These are phyloP conservation scores for Cyanodermella asteris DNA, from an alignment of 2,329 filamentous ascomycete genomes.

Conservation along the genomic window DNA sequence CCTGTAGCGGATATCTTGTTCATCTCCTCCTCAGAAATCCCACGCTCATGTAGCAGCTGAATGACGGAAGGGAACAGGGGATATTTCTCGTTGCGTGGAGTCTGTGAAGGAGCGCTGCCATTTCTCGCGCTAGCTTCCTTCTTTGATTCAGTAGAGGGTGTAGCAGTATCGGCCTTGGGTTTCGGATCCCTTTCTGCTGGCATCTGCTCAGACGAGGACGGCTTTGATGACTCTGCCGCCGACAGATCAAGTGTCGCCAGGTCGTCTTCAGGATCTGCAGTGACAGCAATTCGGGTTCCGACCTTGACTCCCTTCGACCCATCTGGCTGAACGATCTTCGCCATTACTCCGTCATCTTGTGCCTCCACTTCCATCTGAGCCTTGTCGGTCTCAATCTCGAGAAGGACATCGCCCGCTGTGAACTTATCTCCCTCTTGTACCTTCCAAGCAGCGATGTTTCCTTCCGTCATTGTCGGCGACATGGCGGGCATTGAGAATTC, in stretches of 20 bases:
- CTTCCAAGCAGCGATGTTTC: conserved; percentile 67
- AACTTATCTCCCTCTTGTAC: conserved; percentile 74
- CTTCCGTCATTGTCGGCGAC: conserved; percentile 85
- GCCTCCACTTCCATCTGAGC: conserved; percentile 89
- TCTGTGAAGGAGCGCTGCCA: conserved; percentile 7
- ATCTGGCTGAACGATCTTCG: conserved; percentile 57
- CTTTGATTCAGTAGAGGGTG: conserved; percentile 5
- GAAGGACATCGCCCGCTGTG: conserved; percentile 61
- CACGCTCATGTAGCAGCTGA: conserved; percentile 59
- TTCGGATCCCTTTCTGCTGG: no score
- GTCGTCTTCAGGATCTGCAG: conserved; percentile 66
- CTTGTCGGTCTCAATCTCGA: conserved; percentile 89
- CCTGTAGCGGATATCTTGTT: conserved; percentile 71
- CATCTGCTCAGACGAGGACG: conserved; percentile 7
- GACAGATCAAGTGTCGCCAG: conserved; percentile 53
- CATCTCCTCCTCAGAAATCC: conserved; percentile 52
- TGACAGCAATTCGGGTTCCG: conserved; percentile 58
- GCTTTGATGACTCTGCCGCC: conserved; percentile 30
- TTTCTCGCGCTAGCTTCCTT: conserved; percentile 12
- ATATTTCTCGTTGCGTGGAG: conserved; percentile 21
- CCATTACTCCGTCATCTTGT: conserved; percentile 67
- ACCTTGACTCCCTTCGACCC: conserved; percentile 60
- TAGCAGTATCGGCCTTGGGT: conserved; percentile 6
- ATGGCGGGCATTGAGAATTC: conserved; percentile 84
- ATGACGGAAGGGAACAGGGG: conserved; percentile 53